Evolutionary conservation across 352 stramenopile species (phyloP).

Genomic region (Phytophthora boehmeriae): DNA sequence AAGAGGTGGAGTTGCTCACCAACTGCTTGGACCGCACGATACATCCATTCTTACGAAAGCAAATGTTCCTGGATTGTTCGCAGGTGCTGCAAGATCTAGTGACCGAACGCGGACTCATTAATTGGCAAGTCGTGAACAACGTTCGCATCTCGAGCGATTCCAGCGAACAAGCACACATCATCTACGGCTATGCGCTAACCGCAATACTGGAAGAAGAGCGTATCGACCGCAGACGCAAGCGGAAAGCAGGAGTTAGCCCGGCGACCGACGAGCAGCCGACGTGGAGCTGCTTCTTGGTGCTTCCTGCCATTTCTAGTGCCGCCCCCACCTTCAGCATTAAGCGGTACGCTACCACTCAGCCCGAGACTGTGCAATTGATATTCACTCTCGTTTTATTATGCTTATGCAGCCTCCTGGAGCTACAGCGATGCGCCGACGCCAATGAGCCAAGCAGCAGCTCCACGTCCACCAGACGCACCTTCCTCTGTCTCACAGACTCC

Average conservation of each 20-base stretch:
- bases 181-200: constrained; percentile 37
- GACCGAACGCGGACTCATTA: constrained; percentile 35
- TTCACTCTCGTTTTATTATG: neutral
- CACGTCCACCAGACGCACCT: constrained; percentile 27
- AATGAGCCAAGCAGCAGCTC: constrained; percentile 14
- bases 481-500: constrained; percentile 53
- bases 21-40: too few relatives aligned
- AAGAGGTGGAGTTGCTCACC: too few relatives aligned
- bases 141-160: constrained; percentile 20
- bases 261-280: constrained; percentile 11
- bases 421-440: constrained; percentile 38
- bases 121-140: constrained; percentile 37
- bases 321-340: constrained; percentile 43
- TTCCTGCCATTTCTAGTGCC: constrained; percentile 21
- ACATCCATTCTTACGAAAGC: too few relatives aligned
- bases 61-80: too few relatives aligned
- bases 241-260: constrained; percentile 7
- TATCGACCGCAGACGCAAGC: constrained; percentile 49
- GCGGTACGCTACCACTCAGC: constrained; percentile 22
- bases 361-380: neutral
- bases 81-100: constrained; percentile 59
- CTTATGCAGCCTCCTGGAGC: constrained; percentile 34
- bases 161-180: constrained; percentile 27
- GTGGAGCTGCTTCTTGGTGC: constrained; percentile 46
- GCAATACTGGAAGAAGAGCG: constrained; percentile 46